Base-by-base conservation (phyloP, 108 stramenopile genomes). In the Fragilaria radians region DNA sequence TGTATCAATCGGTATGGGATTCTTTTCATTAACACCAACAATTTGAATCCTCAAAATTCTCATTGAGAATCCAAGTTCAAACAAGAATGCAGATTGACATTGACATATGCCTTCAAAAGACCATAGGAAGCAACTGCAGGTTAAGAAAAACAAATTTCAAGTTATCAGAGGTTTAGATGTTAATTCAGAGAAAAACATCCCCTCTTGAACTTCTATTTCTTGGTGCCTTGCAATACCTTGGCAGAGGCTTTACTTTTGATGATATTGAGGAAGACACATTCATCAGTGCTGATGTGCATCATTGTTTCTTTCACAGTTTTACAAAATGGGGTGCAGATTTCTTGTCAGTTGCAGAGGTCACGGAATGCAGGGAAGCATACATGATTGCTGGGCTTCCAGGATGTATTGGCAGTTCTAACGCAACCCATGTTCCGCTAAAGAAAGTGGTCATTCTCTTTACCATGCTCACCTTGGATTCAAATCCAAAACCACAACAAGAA, bases 351-450 rank as follows among this genome's bases (percentile, higher is more conserved):
- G 36, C 53, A 27, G 63, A 63, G 27, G 4, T 31, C 27, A 45
- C 2, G 4, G 24, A 36, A 3, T 52, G 53, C 36, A 46, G 30
- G 54, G 7, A 26, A 14, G 36, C 53, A 54, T 55, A 25, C 7
- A 25, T 5, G 27, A 42, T 42, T 1, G 69, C 69, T 45, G 63
- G 69, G 1, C 28, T 70, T 27, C 62, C 63, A 1, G 69, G 69
- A 30, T 46, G 55, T 23, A 24, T 3, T 58, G 62, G 31, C 0
- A 57, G 55, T 1, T 46, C 48, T 24, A 57, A 70, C 58, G 69
- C 69, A 1, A 70, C 70, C 1, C 69, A 70, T 29, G 58, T 50
- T 19, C 36, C 36, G 11, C 36, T 42, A 11, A 14, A 42, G 11
- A 42, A 42, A 42, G 36, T 42, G 36, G 7, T 14, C 14, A 11